Evolutionary conservation across 108 stramenopile genomes (phyloP).

Genomic region (Ochromonas danica): DNA sequence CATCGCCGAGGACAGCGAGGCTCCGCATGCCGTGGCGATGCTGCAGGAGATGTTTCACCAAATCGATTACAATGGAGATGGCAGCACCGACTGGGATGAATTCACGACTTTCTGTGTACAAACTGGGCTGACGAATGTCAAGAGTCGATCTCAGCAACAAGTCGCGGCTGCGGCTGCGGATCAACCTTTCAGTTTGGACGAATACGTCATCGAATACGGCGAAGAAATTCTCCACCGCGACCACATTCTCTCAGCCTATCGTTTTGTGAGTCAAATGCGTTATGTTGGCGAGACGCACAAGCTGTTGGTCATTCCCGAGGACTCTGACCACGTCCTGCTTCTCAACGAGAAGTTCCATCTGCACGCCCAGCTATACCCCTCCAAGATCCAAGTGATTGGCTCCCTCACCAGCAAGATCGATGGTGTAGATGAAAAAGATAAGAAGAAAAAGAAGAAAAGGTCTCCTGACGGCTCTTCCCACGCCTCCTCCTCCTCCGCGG

Average conservation of each 20-base stretch:
- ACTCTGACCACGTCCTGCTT: slow-evolving; percentile 19
- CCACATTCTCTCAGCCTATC: slow-evolving; percentile 2
- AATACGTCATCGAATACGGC: slow-evolving; percentile 34
- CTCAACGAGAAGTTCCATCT: slow-evolving; percentile 6
- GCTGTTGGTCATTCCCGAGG: background rate
- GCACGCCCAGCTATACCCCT: slow-evolving; percentile 20
- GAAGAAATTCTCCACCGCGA: slow-evolving; percentile 10
- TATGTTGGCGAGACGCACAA: background rate
- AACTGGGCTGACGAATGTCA: slow-evolving; percentile 4
- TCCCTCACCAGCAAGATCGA: background rate
- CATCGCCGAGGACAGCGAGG: slow-evolving; percentile 4
- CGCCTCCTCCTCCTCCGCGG: background rate
- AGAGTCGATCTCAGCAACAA: background rate
- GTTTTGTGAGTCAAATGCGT: background rate
- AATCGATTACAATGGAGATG: slow-evolving; percentile 35
- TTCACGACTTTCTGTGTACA: slow-evolving; percentile 32
- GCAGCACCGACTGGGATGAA: slow-evolving; percentile 24
- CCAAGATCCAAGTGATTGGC: slow-evolving; percentile 12
- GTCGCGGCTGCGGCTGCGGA: too few species aligned
- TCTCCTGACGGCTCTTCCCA: background rate
- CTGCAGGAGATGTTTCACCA: slow-evolving; percentile 37
- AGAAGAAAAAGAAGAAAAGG: background rate
- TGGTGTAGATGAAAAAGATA: background rate
- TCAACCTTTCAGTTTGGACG: background rate
- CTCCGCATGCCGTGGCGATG: slow-evolving; percentile 27